Base-by-base conservation (phyloP, 257 asterid species). In the Mitragyna speciosa region DNA sequence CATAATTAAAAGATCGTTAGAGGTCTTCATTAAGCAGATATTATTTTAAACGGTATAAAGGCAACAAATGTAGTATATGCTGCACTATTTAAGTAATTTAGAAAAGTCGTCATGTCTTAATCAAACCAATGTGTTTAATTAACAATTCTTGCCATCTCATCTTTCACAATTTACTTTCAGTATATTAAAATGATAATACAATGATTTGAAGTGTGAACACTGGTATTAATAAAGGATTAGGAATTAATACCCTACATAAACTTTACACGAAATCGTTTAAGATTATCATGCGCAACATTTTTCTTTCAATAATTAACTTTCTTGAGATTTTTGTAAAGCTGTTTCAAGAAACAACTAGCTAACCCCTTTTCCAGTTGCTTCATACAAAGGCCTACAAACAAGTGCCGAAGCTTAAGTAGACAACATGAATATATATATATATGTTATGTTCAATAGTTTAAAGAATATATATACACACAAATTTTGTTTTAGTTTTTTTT, bases 181-280 rank as follows among this genome's bases (percentile, higher is more conserved):
- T 10, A 26, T 30, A 31, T 6, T 22, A 31, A 15, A 31, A 76
- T 8, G 11, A 14, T 22, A 16, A 22, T 36, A 56, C 31, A 26
- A 8, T 78, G 68, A 16, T 79, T n/a, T 43, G 48, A 49, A 76
- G 83, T 83, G 86, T 75, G 81, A 83, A 79, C 86, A 45, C 47
- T 43, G 33, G 45, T 75, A 26, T 70, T 61, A 52, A 69, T n/a
- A 76, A 26, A 41, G 79, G 45, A 76, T 76, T 76, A 76, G 7
- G 65, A 12, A 22, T 65, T 41, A 30, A 76, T 52, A 68, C 69
- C 82, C 74, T 61, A 47, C 8, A 65, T 31, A 76, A 59, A 72
- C 78, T 78, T 75, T 66, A 20, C 9, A 24, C 31, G 31, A 19
- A 63, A 69, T 75, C 80, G 16, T 36, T 59, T 56, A 45, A 19